These are phyloP conservation scores for Kodamaea leandrae DNA, from an alignment of 805 yeast species.

Conservation along the genomic window DNA sequence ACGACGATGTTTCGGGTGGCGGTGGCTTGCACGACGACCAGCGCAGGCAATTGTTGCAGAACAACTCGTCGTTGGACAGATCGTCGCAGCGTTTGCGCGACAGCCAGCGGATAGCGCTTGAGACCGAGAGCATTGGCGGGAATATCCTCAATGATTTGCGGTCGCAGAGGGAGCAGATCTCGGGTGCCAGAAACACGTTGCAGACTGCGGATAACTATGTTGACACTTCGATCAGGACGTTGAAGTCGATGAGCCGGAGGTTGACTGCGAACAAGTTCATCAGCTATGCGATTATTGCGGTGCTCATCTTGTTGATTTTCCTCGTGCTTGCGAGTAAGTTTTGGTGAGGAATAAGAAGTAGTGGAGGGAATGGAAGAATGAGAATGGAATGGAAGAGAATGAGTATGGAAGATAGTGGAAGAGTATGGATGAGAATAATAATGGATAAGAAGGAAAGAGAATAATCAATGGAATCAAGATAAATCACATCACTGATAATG, in stretches of 20 bases:
- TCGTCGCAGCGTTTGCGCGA: slow-evolving; percentile 82
- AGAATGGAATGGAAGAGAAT: too few relatives aligned
- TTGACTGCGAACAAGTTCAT: slow-evolving; percentile 88
- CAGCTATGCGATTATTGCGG: slow-evolving; percentile 88
- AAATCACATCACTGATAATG: too few relatives aligned
- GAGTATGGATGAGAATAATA: too few relatives aligned
- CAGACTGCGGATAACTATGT: slow-evolving; percentile 91
- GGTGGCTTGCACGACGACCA: slow-evolving; percentile 55
- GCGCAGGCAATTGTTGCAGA: slow-evolving; percentile 74
- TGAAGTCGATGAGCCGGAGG: slow-evolving; percentile 88
- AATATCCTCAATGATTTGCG: slow-evolving; percentile 83
- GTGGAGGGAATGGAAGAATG: neutral
- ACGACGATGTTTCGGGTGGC: slow-evolving; percentile 20
- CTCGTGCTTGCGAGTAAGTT: slow-evolving; percentile 83
- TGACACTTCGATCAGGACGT: slow-evolving; percentile 81
- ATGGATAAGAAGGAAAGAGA: too few relatives aligned
- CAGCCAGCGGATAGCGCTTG: slow-evolving; percentile 85
- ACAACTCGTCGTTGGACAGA: slow-evolving; percentile 77
- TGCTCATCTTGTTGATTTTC: slow-evolving; percentile 74
- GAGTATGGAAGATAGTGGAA: too few relatives aligned
- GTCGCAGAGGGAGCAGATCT: slow-evolving; percentile 89
- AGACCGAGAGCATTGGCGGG: slow-evolving; percentile 90
- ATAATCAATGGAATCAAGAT: too few relatives aligned
- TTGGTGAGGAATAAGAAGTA: slow-evolving; percentile 9
- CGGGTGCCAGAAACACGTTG: slow-evolving; percentile 80